phyloP scores from a whole-genome alignment of 2,329 filamentous ascomycete genomes.

The Trichoderma koningiopsis region DNA sequence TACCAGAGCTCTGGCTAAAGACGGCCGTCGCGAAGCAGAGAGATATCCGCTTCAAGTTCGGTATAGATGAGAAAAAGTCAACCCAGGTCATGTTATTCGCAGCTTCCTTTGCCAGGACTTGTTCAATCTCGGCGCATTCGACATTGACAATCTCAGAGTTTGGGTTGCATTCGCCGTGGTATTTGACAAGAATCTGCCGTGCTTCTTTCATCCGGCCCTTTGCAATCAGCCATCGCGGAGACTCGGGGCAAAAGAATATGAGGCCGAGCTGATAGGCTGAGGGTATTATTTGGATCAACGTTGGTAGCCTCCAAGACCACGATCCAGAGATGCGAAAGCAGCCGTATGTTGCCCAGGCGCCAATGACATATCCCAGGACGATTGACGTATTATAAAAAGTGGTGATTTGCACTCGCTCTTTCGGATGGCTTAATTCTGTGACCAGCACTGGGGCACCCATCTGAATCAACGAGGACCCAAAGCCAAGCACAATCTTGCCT shows the following conservation, averaged over 20 bases:
- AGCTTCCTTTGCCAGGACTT: slow-evolving; percentile 23
- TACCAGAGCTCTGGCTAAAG: slow-evolving; percentile 47
- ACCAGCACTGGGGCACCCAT: slow-evolving; percentile 48
- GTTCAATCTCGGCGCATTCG: slow-evolving; percentile 24
- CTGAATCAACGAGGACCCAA: slow-evolving; percentile 43
- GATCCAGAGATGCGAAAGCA: slow-evolving; percentile 32
- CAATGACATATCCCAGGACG: slow-evolving; percentile 43
- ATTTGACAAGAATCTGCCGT: slow-evolving; percentile 52
- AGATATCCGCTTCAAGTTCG: slow-evolving; percentile 45
- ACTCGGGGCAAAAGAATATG: slow-evolving; percentile 58
- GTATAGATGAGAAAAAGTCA: slow-evolving; percentile 43
- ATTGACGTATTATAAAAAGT: slow-evolving; percentile 47
- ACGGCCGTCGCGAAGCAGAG: slow-evolving; percentile 45
- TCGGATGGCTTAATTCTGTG: slow-evolving; percentile 46
- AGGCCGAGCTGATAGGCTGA: slow-evolving; percentile 46
- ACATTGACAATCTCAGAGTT: slow-evolving; percentile 33
- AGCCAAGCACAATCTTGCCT: slow-evolving; percentile 43
- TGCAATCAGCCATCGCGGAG: slow-evolving; percentile 59
- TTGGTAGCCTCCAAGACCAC: slow-evolving; percentile 58
- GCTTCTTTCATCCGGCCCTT: slow-evolving; percentile 55
- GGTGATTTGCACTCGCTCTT: slow-evolving; percentile 43
- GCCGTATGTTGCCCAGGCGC: slow-evolving; percentile 43
- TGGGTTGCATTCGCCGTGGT: slow-evolving; percentile 52
- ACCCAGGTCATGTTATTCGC: slow-evolving; percentile 45
- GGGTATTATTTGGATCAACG: slow-evolving; percentile 54